A percentile compares a stretch with the other conserved stretches of the same genome.
These are phyloP conservation scores for Pterocarpus macrocarpus DNA, from an alignment of 306 rosid genomes.

Conservation along the genomic window DNA sequence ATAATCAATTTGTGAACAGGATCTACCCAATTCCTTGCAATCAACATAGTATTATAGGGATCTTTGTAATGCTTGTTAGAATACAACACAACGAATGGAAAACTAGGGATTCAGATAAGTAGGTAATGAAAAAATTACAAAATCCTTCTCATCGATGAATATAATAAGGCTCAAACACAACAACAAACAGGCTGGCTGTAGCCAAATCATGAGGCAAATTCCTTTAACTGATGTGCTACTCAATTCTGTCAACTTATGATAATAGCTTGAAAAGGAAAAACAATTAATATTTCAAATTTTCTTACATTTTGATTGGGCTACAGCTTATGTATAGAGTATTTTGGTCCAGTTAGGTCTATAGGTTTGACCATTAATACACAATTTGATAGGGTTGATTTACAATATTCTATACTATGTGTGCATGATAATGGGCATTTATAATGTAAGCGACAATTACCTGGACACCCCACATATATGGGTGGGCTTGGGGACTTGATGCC, in stretches of 20 bases:
- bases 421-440: background rate
- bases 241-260: background rate
- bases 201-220: conserved; percentile 8
- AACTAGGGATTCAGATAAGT: background rate
- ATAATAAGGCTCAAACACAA: conserved; percentile 1
- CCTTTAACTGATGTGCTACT: background rate
- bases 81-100: background rate
- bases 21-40: background rate
- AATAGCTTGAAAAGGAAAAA: conserved; percentile 29
- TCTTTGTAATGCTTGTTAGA: background rate
- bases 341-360: conserved; percentile 7
- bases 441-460: conserved; percentile 63
- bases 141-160: background rate
- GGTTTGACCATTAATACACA: conserved; percentile 14
- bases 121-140: background rate
- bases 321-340: conserved; percentile 29
- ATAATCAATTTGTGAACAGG: background rate
- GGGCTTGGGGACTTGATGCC: conserved; percentile 96
- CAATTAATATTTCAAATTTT: background rate
- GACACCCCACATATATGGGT: conserved; percentile 99
- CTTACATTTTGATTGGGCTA: background rate
- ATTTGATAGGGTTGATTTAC: conserved; percentile 4
- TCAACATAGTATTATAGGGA: background rate
- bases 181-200: background rate
- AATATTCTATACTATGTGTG: conserved; percentile 1